A percentile compares a stretch with the other conserved stretches of the same genome.
Conservation (phyloP, 202 grass and related monocot species). For the Setaria viridis region DNA sequence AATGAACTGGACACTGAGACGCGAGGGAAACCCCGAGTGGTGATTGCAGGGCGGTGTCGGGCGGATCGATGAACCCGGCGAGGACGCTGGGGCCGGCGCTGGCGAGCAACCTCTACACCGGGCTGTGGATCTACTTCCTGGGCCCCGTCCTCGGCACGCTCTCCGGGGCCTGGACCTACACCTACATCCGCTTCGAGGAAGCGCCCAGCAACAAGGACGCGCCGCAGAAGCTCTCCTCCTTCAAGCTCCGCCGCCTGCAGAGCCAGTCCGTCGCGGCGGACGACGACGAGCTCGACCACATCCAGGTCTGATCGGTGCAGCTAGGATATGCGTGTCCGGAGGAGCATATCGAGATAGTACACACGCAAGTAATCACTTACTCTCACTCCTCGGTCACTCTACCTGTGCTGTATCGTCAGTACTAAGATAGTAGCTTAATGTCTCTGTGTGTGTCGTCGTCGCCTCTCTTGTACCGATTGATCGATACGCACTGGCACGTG, state of each 20-base stretch:
- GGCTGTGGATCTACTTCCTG: slow-evolving; percentile 90
- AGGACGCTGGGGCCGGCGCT: slow-evolving; percentile 93
- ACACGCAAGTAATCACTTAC: too few species aligned
- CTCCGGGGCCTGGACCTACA: slow-evolving; percentile 76
- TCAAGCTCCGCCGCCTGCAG: slow-evolving; percentile 91
- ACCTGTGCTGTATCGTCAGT: not conserved
- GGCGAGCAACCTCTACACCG: slow-evolving; percentile 72
- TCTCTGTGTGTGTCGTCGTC: not conserved
- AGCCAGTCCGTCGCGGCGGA: slow-evolving; percentile 64
- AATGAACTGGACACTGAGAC: slow-evolving; percentile 41
- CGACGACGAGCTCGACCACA: slow-evolving; percentile 50
- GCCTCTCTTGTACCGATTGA: slow-evolving; percentile 12
- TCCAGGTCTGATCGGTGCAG: not conserved
- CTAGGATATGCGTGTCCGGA: too few species aligned
- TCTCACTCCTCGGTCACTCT: not conserved
- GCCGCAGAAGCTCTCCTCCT: slow-evolving; percentile 72
- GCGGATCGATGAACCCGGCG: slow-evolving; percentile 99
- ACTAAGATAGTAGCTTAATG: not conserved
- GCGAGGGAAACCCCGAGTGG: slow-evolving; percentile 32
- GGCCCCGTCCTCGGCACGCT: slow-evolving; percentile 84
- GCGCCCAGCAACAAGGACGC: slow-evolving; percentile 12
- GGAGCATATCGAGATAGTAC: too few species aligned
- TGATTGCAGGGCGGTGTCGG: slow-evolving; percentile 89
- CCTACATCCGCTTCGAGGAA: slow-evolving; percentile 70
- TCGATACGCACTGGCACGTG: not conserved